Evolutionary conservation across 1,284 basidiomycete genomes (phyloP), one percentile per base, ranked within the genome.

Genomic region (Pisolithus thermaeus): DNA sequence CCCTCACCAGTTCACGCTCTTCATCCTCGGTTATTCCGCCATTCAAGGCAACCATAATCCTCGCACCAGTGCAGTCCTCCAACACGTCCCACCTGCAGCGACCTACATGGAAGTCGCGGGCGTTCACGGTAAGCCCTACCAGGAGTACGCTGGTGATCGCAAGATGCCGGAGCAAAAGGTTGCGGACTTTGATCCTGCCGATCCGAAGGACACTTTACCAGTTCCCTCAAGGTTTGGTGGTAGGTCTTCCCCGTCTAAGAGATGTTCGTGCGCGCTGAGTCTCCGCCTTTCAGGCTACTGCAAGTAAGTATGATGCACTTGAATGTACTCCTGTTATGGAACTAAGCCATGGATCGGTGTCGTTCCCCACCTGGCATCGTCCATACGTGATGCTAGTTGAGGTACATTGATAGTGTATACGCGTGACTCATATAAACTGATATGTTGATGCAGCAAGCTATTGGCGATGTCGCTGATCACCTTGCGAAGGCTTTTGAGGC

Each of bases 21-120:
- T 32, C 11, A 9, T 32, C 2, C 30, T 11, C 30, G 9, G 30
- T 9, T 32, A 32, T 32, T 1, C 32, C 18, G 25, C 28, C n/a
- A 40, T 49, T 20, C 82, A 95, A 64, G 90, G 90, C 23, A 40
- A 28, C 20, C 28, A n/a, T 8, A 25, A 44, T n/a, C 39, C 14
- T 4, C 12, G 3, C 9, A 6, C 35, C 18, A 36, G n/a, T 3
- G 57, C 60, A 27, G 52, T 46, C 7, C 52, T 61, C n/a, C 37
- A 36, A 5, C 43, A 28, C 12, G 27, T 37, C 8, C 49, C 59
- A 20, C 44, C 8, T 7, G 23, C 47, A n/a, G 43, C 52, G 9
- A 57, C 56, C 20, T 46, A 52, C 43, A 62, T 62, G 60, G 54
- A 64, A 47, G 55, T 62, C 12, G 61, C 49, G 4, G 53, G 38